Evolutionary conservation across 805 yeast genomes (phyloP).

Genomic region (Sporopachydermia quercuum): DNA sequence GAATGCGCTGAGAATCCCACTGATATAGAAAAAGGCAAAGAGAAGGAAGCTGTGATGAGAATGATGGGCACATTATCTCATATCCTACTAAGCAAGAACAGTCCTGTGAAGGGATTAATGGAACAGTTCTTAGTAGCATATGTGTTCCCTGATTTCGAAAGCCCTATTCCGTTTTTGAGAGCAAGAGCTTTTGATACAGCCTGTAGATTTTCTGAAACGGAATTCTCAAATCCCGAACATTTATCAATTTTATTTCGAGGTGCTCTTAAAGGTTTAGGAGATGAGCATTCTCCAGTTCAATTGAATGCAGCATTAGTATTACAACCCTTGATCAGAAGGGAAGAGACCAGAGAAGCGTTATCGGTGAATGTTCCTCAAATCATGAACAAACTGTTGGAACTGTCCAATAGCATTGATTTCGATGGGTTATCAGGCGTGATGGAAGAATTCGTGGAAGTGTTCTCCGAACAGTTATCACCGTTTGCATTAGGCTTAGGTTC

Average conservation of each 20-base stretch:
- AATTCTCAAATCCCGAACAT: conserved; percentile 47
- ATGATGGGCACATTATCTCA: conserved; percentile 62
- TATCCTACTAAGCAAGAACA: conserved; percentile 35
- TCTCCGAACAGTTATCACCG: conserved; percentile 80
- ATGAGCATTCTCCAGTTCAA: conserved; percentile 53
- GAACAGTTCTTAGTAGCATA: conserved; percentile 48
- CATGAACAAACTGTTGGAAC: conserved; percentile 60
- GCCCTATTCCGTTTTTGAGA: conserved; percentile 49
- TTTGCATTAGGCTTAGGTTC: conserved; percentile 60
- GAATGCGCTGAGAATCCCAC: conserved; percentile 19
- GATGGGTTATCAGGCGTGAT: conserved; percentile 81
- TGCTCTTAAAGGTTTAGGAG: conserved; percentile 26
- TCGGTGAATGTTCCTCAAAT: conserved; percentile 59
- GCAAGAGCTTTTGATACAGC: conserved; percentile 37
- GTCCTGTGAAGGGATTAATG: conserved; percentile 47
- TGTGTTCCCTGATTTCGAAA: conserved; percentile 59
- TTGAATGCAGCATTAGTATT: conserved; percentile 76
- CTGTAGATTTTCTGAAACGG: conserved; percentile 48
- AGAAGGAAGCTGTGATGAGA: conserved; percentile 68
- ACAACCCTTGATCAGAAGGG: conserved; percentile 57
- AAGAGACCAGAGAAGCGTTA: conserved; percentile 53
- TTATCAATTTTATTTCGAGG: conserved; percentile 37
- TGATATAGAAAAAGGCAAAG: conserved; percentile 30
- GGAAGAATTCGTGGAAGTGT: conserved; percentile 89
- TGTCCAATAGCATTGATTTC: conserved; percentile 72